A percentile compares a stretch with the other conserved stretches of the same genome.
Conservation (phyloP, 1,139 yeast genomes). For the Zygoascus meyerae region DNA sequence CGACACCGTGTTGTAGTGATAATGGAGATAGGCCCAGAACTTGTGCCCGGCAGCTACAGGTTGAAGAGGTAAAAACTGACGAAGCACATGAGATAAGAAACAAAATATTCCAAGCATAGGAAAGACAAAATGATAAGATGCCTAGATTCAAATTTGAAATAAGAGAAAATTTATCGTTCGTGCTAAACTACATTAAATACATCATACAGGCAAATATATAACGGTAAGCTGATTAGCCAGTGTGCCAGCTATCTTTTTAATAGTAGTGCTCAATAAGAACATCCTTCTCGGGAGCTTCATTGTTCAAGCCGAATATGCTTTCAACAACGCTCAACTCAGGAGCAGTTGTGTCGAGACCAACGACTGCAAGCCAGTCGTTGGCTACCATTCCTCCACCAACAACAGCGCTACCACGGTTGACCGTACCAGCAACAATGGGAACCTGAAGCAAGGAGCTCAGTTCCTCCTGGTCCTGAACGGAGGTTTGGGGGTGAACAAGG, state of each 20-base stretch:
- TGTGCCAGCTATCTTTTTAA: conserved; percentile 15
- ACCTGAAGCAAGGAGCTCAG: conserved; percentile 91
- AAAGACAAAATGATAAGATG: no score
- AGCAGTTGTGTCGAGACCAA: conserved; percentile 97
- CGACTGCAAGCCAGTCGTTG: conserved; percentile 95
- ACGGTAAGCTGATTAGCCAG: no score
- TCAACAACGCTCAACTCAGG: conserved; percentile 97
- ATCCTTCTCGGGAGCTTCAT: conserved; percentile 38
- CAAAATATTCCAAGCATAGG: no score
- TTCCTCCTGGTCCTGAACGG: conserved; percentile 97
- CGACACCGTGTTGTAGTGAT: not conserved
- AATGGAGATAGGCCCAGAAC: no score
- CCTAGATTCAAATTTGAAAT: no score
- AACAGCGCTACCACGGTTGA: conserved; percentile 94
- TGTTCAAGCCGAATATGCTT: conserved; percentile 63
- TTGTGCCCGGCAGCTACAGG: no score
- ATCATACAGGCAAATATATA: no score
- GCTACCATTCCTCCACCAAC: conserved; percentile 99
- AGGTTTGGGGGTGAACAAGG: conserved; percentile 94
- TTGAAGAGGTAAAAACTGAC: no score
- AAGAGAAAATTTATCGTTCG: no score
- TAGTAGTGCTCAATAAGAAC: conserved; percentile 38
- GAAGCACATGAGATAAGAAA: no score
- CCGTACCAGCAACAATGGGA: conserved; percentile 97
- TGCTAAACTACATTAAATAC: no score